Evolutionary conservation across 176 grass and related monocot species (phyloP).

Genomic region (Cenchrus fungigraminus): DNA sequence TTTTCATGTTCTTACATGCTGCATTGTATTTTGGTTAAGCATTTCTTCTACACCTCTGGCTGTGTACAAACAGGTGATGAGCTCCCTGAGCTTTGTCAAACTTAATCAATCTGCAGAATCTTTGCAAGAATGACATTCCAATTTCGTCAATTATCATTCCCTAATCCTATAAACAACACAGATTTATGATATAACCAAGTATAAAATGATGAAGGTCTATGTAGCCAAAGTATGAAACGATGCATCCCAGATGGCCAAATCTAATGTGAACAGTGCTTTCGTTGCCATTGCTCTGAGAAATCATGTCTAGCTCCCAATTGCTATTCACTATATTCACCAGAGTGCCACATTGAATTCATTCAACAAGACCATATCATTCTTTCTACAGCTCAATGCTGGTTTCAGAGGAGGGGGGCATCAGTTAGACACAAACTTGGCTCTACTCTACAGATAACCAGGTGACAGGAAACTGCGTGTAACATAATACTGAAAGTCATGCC

Average conservation of each 20-base stretch:
- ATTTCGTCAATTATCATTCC: neutral
- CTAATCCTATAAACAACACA: neutral
- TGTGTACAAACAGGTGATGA: neutral
- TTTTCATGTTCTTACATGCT: neutral
- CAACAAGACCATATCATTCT: neutral
- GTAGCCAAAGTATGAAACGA: no score
- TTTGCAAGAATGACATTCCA: neutral
- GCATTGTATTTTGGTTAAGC: neutral
- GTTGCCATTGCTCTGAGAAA: neutral
- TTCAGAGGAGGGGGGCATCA: no score
- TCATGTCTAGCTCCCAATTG: neutral
- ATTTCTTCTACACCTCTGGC: no score
- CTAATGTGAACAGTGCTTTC: neutral
- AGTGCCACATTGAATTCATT: neutral
- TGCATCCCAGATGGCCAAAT: neutral
- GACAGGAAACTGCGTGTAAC: no score
- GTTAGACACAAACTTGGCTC: no score
- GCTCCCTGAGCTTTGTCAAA: neutral
- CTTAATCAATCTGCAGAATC: neutral
- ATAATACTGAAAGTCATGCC: no score
- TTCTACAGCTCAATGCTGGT: no score
- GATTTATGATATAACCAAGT: neutral
- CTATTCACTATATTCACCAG: neutral
- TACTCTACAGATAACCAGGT: no score
- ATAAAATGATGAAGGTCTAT: neutral